Conservation (phyloP, 1,284 basidiomycete species). For the Polyporus tsugae region DNA sequence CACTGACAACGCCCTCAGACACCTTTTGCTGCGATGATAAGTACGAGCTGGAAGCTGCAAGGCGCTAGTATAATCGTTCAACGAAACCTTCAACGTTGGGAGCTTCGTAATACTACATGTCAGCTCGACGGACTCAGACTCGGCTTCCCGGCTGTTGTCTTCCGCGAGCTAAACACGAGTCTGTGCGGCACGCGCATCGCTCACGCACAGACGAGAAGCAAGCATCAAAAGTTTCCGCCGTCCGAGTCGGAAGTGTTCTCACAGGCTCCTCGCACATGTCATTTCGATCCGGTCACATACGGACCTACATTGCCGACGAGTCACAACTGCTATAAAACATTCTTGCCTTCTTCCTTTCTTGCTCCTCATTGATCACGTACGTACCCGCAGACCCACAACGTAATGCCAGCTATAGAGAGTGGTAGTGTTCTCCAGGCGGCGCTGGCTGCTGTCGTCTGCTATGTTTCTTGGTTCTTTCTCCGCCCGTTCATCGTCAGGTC, state of each 20-base stretch:
- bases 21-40: no score
- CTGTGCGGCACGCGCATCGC: background rate
- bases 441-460: slow-evolving; percentile 16
- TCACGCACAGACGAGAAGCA: background rate
- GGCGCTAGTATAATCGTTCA: no score
- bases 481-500: slow-evolving; percentile 19
- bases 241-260: background rate
- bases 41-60: no score
- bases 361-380: background rate
- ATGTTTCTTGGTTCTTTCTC: slow-evolving; percentile 23
- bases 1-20: no score
- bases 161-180: background rate
- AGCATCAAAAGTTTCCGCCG: background rate
- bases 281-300: background rate
- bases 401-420: slow-evolving; percentile 14
- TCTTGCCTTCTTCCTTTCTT: background rate
- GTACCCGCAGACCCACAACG: background rate
- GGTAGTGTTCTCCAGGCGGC: slow-evolving; percentile 13
- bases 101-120: background rate
- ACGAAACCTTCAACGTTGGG: no score
- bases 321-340: background rate
- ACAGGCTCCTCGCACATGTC: background rate
- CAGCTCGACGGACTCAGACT: background rate
- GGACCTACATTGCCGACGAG: background rate
- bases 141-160: background rate